phyloP scores from a whole-genome alignment of 2,329 filamentous ascomycete species.

The Stemphylium vesicarium region DNA sequence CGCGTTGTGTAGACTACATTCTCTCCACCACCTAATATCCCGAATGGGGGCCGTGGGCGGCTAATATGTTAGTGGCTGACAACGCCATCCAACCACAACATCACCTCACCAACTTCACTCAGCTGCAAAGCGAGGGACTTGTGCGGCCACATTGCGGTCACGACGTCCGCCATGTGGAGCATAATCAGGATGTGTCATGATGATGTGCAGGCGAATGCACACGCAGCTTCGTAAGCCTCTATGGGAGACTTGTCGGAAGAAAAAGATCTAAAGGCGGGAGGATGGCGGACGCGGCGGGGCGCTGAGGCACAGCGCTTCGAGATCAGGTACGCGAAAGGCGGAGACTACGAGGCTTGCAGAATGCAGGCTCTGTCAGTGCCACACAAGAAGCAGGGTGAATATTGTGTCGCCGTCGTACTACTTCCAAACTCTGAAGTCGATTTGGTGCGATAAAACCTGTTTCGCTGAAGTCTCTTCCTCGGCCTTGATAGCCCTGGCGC shows the following conservation, averaged over 20 bases:
- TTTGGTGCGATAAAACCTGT: background rate
- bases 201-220: constrained; percentile 27
- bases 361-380: background rate
- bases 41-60: constrained; percentile 39
- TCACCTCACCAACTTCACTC: constrained; percentile 18
- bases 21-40: constrained; percentile 39
- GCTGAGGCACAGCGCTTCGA: constrained; percentile 38
- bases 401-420: constrained; percentile 4
- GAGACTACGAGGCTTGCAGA: background rate
- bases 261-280: constrained; percentile 16
- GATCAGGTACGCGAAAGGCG: constrained; percentile 11
- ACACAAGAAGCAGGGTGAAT: constrained; percentile 5
- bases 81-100: constrained; percentile 32
- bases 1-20: constrained; percentile 7
- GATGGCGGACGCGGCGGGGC: constrained; percentile 15
- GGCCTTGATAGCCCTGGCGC: background rate
- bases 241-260: constrained; percentile 19
- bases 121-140: constrained; percentile 12
- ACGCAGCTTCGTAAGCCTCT: constrained; percentile 18
- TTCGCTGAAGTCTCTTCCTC: background rate
- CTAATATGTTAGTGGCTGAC: constrained; percentile 41
- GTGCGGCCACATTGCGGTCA: constrained; percentile 16
- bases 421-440: background rate
- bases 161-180: constrained; percentile 25
- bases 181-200: constrained; percentile 22